Conservation (phyloP, 2,329 filamentous ascomycete species). For the Alternaria angustiovoidea region DNA sequence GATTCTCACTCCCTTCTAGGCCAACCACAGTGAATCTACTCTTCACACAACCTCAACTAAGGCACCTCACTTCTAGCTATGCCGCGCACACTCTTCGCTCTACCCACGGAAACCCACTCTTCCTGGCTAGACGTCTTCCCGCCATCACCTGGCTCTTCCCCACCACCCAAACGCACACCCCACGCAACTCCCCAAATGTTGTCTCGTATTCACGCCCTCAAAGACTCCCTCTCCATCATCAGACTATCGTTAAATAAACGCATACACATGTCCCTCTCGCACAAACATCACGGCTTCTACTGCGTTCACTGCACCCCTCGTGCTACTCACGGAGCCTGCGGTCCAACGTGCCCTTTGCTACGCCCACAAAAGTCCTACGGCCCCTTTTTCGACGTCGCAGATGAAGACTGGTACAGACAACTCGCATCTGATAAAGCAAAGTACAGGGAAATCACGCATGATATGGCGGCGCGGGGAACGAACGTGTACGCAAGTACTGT, state of each 20-base stretch:
- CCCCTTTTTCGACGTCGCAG: neutral
- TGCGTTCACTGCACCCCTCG: neutral
- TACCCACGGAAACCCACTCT: neutral
- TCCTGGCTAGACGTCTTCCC: neutral
- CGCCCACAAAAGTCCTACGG: neutral
- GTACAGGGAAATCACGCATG: neutral
- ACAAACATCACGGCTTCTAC: neutral
- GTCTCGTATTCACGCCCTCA: neutral
- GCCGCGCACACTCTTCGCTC: neutral
- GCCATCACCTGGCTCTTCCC: neutral
- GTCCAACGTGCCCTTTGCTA: conserved; percentile 1
- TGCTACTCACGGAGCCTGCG: neutral
- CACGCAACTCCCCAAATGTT: neutral
- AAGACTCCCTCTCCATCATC: neutral
- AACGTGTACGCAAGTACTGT: neutral
- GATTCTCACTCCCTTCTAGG: neutral
- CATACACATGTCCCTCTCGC: neutral
- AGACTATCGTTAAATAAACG: neutral
- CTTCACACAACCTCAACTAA: neutral
- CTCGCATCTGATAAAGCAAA: neutral
- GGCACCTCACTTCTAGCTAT: neutral
- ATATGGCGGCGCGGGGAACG: neutral
- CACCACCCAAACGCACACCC: neutral
- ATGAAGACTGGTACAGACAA: neutral
- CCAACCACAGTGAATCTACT: neutral